A percentile compares a stretch with the other conserved stretches of the same genome.
phyloP scores from a whole-genome alignment of 805 yeast species.

The Pichia exigua region DNA sequence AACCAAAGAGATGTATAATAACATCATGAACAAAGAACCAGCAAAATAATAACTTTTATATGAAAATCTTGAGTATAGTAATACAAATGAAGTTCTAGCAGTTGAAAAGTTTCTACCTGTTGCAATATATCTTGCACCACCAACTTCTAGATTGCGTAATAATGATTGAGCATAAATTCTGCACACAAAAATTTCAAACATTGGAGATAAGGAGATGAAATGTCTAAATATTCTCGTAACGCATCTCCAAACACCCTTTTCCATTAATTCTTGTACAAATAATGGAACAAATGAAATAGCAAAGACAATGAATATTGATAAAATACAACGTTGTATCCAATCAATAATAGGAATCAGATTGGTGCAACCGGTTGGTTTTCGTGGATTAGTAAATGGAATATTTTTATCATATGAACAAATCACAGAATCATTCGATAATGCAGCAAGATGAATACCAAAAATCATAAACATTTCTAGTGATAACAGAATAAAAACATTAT shows the following conservation, averaged over 20 bases:
- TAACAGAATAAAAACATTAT: constrained; percentile 64
- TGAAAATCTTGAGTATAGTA: constrained; percentile 61
- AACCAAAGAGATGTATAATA: constrained; percentile 48
- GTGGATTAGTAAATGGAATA: constrained; percentile 53
- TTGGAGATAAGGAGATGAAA: constrained; percentile 61
- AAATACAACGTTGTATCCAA: constrained; percentile 67
- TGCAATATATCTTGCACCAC: constrained; percentile 77
- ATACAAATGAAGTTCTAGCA: constrained; percentile 56
- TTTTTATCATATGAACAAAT: constrained; percentile 54
- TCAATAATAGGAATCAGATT: constrained; percentile 62
- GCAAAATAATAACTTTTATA: constrained; percentile 63
- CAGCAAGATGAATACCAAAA: constrained; percentile 52
- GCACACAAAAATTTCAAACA: constrained; percentile 75
- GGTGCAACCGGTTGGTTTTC: constrained; percentile 62
- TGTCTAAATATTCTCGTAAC: constrained; percentile 56
- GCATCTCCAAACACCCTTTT: constrained; percentile 69
- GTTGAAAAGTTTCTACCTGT: constrained; percentile 84
- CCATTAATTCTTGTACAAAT: constrained; percentile 68
- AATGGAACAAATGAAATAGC: constrained; percentile 68
- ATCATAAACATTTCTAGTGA: constrained; percentile 59
- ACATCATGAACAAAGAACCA: constrained; percentile 39
- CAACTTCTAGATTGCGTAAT: constrained; percentile 58
- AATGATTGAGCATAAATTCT: constrained; percentile 68
- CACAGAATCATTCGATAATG: constrained; percentile 53
- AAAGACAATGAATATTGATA: constrained; percentile 69